phyloP scores from a whole-genome alignment of 768 basidiomycete species.

The Boletus rufocinnamomeus region DNA sequence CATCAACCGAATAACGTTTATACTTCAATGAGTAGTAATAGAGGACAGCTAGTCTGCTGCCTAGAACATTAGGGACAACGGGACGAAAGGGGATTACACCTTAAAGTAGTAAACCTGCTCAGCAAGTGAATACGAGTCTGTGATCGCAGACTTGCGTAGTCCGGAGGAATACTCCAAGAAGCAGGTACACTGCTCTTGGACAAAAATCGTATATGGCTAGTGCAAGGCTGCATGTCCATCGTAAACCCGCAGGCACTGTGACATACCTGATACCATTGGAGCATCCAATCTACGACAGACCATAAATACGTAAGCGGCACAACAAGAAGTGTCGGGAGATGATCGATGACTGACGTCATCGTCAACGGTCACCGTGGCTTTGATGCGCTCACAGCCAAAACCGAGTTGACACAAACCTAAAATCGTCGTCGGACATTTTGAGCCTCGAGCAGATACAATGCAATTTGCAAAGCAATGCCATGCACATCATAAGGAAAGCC shows the following conservation, averaged over 20 bases:
- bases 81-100: not conserved
- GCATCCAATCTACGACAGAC: not conserved
- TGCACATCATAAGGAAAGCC: not conserved
- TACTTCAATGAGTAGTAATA: not conserved
- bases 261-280: not conserved
- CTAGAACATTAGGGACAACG: not conserved
- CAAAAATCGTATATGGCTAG: not conserved
- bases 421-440: not conserved
- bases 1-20: too few species aligned
- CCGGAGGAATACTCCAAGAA: not conserved
- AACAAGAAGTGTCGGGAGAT: not conserved
- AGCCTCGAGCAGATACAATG: not conserved
- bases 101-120: not conserved
- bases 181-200: not conserved
- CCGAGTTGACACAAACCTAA: not conserved
- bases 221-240: not conserved
- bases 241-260: not conserved
- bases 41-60: not conserved
- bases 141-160: too few species aligned
- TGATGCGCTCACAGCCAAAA: not conserved
- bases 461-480: not conserved
- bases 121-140: not conserved
- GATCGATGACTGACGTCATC: not conserved
- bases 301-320: not conserved
- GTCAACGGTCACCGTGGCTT: too few species aligned